Conservation (phyloP, 345 rosid genomes). For the Arabidopsis thaliana region TAIR10.1 NC_003070.9:22747001-22747500, state of each 20-base stretch:
- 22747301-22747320: conserved; percentile 89
- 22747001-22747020: conserved; percentile 93
- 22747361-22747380: conserved; percentile 67
- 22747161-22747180: conserved; percentile 51
- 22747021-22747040: conserved; percentile 99
- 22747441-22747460: conserved; percentile 55
- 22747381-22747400: conserved; percentile 74
- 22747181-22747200: conserved; percentile 79
- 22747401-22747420: conserved; percentile 99
- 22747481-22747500: not conserved
- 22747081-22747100: conserved; percentile 74
- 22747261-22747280: conserved; percentile 92
- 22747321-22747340: conserved; percentile 99
- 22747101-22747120: not conserved
- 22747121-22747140: conserved; percentile 18
- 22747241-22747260: conserved; percentile 89
- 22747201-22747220: conserved; percentile 90
- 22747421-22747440: conserved; percentile 97
- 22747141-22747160: not conserved
- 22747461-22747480: not conserved
- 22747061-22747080: conserved; percentile 95
- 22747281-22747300: conserved; percentile 83
- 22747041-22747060: conserved; percentile 75
- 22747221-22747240: conserved; percentile 83
- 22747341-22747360: conserved; percentile 95